These are phyloP conservation scores for Colletotrichum limetticola DNA, from an alignment of 2,329 filamentous ascomycete genomes.

Conservation along the genomic window DNA sequence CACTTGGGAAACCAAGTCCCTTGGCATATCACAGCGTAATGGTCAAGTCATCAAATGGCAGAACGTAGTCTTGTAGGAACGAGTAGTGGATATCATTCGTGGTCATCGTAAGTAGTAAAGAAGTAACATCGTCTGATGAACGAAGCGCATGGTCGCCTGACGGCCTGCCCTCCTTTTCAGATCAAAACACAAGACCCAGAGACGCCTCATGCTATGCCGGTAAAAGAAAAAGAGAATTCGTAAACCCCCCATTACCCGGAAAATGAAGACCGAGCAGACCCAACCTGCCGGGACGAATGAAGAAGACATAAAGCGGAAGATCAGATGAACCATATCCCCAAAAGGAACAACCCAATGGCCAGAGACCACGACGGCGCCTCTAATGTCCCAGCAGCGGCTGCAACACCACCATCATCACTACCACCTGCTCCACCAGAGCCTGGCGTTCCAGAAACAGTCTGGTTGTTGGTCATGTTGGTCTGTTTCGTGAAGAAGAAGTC, in stretches of 20 bases:
- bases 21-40: background rate
- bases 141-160: background rate
- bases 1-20: background rate
- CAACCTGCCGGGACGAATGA: background rate
- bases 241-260: background rate
- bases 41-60: background rate
- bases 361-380: constrained; percentile 12
- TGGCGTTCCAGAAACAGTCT: constrained; percentile 49
- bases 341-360: background rate
- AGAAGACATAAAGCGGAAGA: background rate
- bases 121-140: background rate
- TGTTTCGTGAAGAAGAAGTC: constrained; percentile 62
- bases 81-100: constrained; percentile 1
- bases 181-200: background rate
- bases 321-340: constrained; percentile 21
- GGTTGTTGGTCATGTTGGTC: constrained; percentile 58
- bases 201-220: background rate
- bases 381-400: background rate
- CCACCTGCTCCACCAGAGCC: background rate
- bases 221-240: background rate
- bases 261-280: background rate
- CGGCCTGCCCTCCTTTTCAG: background rate
- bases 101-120: background rate
- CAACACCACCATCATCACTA: background rate
- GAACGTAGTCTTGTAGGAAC: background rate